Evolutionary conservation across 2,329 filamentous ascomycete genomes (phyloP), one percentile per base, ranked within the genome.

Genomic region (Talaromyces marneffei): DNA sequence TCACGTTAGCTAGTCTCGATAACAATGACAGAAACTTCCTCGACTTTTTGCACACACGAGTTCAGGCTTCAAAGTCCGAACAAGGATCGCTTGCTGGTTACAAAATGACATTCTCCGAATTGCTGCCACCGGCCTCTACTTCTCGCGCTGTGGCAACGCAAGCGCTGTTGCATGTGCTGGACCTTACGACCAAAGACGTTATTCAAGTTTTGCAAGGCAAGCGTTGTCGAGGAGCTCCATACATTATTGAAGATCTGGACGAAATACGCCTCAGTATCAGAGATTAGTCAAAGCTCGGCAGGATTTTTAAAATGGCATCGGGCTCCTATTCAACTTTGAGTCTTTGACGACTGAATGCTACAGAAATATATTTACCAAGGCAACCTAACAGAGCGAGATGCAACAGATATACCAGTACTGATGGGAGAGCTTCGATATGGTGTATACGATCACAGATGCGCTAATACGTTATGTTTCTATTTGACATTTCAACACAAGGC

Each of bases 141-240:
- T 78, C 72, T 44, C 81, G 79, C 37, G 77, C 84, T 31, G 85
- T 91, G 12, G 89, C 88, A 8, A 86, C 89, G 2, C 89, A 92
- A 71, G 90, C 86, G 0, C 88, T 91, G 70, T 85, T 89, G 75
- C 89, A 94, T 71, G 80, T 90, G 2, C 81, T 95, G 14, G 80
- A 83, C 10, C 80, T 94, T 46, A 87, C 85, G 5, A 91, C 85
- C 2, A 90, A 87, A 74, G 82, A 82, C 1, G 72, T 83, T 18
- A 48, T 63, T 31, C 50, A 33, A 44, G 85, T 92, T 4, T 74
- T 82, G 64, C 91, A 96, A 74, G 74, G 73, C 3, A 71, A 76
- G 37, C 50, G 50, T 37, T 67, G 69, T 0, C 81, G 79, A 59
- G 75, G 73, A 7, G 72, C 78, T 57, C 57, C 57, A n/a, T 57